Percentiles rank a stretch among this genome's conserved stretches.
These are phyloP conservation scores for Tillandsia leiboldiana DNA, from an alignment of 176 grass and related monocot genomes.

Conservation along the genomic window DNA sequence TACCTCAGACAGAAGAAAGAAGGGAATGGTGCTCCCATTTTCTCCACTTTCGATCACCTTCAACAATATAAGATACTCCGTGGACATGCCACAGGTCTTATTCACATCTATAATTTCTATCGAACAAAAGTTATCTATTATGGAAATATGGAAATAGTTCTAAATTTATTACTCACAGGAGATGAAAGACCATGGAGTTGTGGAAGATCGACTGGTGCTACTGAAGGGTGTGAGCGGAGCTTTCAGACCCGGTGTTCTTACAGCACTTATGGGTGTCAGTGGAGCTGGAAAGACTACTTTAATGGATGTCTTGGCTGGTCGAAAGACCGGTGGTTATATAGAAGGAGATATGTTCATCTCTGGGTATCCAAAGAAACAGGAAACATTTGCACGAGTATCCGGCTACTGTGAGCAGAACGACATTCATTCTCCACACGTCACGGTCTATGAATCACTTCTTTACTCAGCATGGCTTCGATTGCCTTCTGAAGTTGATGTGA, in stretches of 20 bases:
- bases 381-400: constrained; percentile 41
- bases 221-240: constrained; percentile 42
- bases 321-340: constrained; percentile 51
- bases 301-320: constrained; percentile 48
- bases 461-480: constrained; percentile 53
- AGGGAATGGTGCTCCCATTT: constrained; percentile 49
- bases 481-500: constrained; percentile 32
- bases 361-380: constrained; percentile 45
- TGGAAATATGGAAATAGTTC: not conserved
- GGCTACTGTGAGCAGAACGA: too few relatives aligned
- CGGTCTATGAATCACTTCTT: constrained; percentile 42
- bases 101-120: not conserved
- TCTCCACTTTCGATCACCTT: constrained; percentile 35
- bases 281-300: constrained; percentile 54
- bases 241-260: constrained; percentile 46
- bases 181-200: constrained; percentile 32
- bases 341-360: constrained; percentile 44
- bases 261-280: constrained; percentile 53
- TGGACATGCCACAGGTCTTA: too few relatives aligned
- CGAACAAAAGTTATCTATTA: not conserved
- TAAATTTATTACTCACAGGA: constrained; percentile 18
- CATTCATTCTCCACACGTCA: constrained; percentile 28
- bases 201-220: constrained; percentile 30
- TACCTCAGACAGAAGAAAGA: constrained; percentile 13
- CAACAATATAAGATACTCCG: constrained; percentile 33